Percentiles rank a stretch among this genome's conserved stretches.
phyloP scores from a whole-genome alignment of 2,329 filamentous ascomycete genomes.

The Didymellaceae sp. region DNA sequence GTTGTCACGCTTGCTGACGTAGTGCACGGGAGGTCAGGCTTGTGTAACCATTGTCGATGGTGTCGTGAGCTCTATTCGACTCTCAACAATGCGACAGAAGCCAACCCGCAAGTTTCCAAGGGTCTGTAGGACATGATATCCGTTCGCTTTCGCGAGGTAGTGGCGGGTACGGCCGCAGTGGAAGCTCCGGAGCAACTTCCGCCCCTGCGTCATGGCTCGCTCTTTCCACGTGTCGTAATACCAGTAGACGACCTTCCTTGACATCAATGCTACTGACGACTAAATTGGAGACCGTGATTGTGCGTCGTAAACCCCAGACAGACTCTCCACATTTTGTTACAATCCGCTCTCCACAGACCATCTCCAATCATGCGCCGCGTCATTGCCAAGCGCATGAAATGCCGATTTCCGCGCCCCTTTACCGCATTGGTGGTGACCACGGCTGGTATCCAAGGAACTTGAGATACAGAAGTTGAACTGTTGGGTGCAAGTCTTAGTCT shows the following conservation, averaged over 20 bases:
- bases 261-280: neutral
- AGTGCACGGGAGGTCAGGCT: no score
- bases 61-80: no score
- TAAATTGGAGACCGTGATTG: neutral
- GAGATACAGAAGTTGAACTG: conserved; percentile 4
- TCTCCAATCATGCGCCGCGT: conserved; percentile 23
- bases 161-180: conserved; percentile 4
- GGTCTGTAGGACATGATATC: no score
- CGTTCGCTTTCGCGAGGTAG: neutral
- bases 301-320: conserved; percentile 2
- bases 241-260: neutral
- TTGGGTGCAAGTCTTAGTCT: conserved; percentile 16
- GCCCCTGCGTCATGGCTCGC: neutral
- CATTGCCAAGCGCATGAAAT: conserved; percentile 29
- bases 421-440: conserved; percentile 21
- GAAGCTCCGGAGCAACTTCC: neutral
- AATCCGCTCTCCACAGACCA: conserved; percentile 2
- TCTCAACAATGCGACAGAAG: no score
- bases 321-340: conserved; percentile 6
- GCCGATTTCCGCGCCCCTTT: conserved; percentile 31
- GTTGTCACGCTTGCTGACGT: no score
- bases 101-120: no score
- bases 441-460: conserved; percentile 16
- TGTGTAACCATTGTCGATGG: no score
- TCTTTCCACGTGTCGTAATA: conserved; percentile 4